Base-by-base conservation (phyloP, 192 early-diverging fungal genomes). In the Pilaira anomala region DNA sequence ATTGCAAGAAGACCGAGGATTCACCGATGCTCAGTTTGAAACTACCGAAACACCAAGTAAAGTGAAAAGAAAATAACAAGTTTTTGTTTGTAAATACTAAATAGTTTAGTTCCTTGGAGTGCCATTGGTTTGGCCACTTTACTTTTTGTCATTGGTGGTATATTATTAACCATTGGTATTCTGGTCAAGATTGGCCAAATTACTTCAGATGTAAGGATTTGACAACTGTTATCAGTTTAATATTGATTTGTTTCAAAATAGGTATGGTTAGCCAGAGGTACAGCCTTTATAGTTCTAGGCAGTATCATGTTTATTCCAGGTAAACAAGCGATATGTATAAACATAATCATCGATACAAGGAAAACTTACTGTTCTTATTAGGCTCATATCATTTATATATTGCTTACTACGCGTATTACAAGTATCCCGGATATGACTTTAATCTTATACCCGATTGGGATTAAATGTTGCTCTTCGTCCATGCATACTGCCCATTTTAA, bases 251-350 rank as follows among this genome's bases (percentile, higher is more conserved):
- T 25, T 22, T n/a, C n/a, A 25, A 7, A 14, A 24, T 56, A 83
- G 79, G 66, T 71, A 3, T 84, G 80, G 80, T 50, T 80, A 2
- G 76, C 77, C 58, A 74, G 75, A 71, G 83, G 80, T 39, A 80
- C 74, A 26, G 75, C 78, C 25, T 73, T 85, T n/a, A 48, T 82
- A 25, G 73, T 85, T 5, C 67, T 85, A 36, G 83, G 78, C n/a
- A 60, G 71, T 39, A 68, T 85, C 28, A 79, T 81, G 77, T 85
- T 85, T 61, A 82, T 85, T 42, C 83, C 83, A 50, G 80, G 81
- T 78, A 75, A 48, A 22, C 16, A 14, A 9, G 21, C 14, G 9
- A 18, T 12, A 28, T 25, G 14, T 1, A 18, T 48, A 68, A 24
- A 26, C 28, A 36, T 18, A 3, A 5, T 11, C 7, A 29, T 1